Base-by-base conservation (phyloP, 345 rosid species). In the Melaleuca alternifolia region DNA sequence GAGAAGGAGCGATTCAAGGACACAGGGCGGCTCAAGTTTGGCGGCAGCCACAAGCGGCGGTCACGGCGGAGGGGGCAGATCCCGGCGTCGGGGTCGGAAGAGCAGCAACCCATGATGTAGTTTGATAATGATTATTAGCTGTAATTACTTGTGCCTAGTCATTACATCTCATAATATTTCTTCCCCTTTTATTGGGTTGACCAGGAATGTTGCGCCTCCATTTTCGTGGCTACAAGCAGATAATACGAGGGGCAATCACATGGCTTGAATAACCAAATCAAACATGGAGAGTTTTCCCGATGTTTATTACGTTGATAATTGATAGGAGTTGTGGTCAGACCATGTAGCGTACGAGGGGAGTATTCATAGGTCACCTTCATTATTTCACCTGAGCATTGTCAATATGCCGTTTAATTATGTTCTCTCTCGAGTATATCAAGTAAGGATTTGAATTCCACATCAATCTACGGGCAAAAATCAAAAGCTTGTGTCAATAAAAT, bases 1-100 rank as follows among this genome's bases (percentile, higher is more conserved):
- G 98, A 97, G 86, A 93, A 89, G 76, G 89, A 85, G 44, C 88
- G 96, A 65, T 97, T 95, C 84, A 92, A 59, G 41, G 92, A 94
- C 24, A 93, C 94, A 0, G 99, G 99, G 10, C 89, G 98, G 82
- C 89, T 95, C 89, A 96, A 92, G 85, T 96, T 94, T 10, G 98
- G 95, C 1, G 97, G 98, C 71, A 93, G 94, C 28, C 94, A 92
- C 86, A 91, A 59, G 81, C n/a, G 59, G 54, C 88, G 87, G 33
- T 89, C 82, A 14, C 90, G 94, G 11, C 89, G 92, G 51, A 89
- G 88, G n/a, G 86, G 82, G 50, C 86, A 24, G 44, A 84, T 37
- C 6, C 89, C 83, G 26, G 56, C 37, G 46, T 54, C 90, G 5
- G 48, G 11, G 51, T n/a, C 83, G 6, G 87, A 51, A 24, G 90